Percentiles rank a stretch among this genome's conserved stretches.
These are phyloP conservation scores for Pycnococcus provasolii DNA, from an alignment of 139 green algal genomes.

Conservation along the genomic window DNA sequence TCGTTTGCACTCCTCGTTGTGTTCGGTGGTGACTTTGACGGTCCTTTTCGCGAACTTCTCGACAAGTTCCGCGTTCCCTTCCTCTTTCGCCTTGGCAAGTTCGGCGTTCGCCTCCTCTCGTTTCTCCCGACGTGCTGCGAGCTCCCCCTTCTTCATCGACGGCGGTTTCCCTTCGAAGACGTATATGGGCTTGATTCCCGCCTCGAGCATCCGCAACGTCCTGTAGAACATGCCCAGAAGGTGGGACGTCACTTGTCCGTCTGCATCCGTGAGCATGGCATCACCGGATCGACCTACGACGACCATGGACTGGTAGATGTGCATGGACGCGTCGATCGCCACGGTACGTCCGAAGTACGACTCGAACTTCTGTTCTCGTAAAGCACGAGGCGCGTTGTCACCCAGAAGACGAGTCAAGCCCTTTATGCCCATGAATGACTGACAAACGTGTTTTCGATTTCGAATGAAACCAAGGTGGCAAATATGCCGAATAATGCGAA, in stretches of 20 bases:
- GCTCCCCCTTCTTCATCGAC: conserved; percentile 78
- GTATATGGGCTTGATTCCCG: conserved; percentile 86
- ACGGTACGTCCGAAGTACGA: conserved; percentile 93
- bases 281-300: conserved; percentile 64
- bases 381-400: conserved; percentile 66
- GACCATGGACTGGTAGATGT: conserved; percentile 98
- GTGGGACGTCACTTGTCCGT: conserved; percentile 85
- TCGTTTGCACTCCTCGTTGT: conserved; percentile 90
- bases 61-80: conserved; percentile 69
- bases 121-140: conserved; percentile 44
- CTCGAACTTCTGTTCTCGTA: conserved; percentile 85
- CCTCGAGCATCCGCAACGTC: conserved; percentile 86
- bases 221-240: conserved; percentile 92
- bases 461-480: neutral
- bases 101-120: conserved; percentile 32
- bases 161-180: conserved; percentile 96
- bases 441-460: neutral
- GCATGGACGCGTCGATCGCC: conserved; percentile 93
- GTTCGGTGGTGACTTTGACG: conserved; percentile 61
- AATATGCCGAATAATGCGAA: no score
- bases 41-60: conserved; percentile 94
- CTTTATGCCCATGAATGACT: conserved; percentile 37
- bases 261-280: conserved; percentile 78
- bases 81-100: conserved; percentile 35
- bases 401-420: conserved; percentile 85